A percentile compares a stretch with the other conserved stretches of the same genome.
These are phyloP conservation scores for Rhexocercosporidium sp. DNA, from an alignment of 2,329 filamentous ascomycete genomes.

Conservation along the genomic window DNA sequence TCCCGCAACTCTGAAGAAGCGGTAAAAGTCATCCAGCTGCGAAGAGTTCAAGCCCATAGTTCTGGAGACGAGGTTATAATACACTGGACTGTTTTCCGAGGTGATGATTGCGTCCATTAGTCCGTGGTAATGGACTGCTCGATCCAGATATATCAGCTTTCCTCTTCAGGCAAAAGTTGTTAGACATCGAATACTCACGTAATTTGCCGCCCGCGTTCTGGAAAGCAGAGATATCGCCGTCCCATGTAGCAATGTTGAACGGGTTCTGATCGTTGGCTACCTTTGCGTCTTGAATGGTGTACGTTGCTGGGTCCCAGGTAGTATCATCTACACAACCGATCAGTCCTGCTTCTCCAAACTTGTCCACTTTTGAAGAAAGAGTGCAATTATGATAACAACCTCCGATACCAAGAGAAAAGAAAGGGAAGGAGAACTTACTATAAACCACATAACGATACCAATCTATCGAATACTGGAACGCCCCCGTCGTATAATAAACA, in stretches of 20 bases:
- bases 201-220: slow-evolving; percentile 34
- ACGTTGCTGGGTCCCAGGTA: slow-evolving; percentile 46
- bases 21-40: slow-evolving; percentile 52
- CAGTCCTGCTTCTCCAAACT: background rate
- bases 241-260: slow-evolving; percentile 32
- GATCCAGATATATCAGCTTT: slow-evolving; percentile 12
- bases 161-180: background rate
- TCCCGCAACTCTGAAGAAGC: slow-evolving; percentile 57
- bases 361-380: background rate
- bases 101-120: slow-evolving; percentile 43
- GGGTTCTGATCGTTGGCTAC: slow-evolving; percentile 31
- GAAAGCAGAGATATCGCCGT: slow-evolving; percentile 34
- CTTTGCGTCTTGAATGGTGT: slow-evolving; percentile 45
- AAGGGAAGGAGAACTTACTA: slow-evolving; percentile 8
- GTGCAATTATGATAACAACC: background rate
- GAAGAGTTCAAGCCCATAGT: slow-evolving; percentile 46
- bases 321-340: slow-evolving; percentile 25
- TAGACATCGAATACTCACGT: slow-evolving; percentile 9
- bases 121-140: slow-evolving; percentile 32
- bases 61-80: slow-evolving; percentile 46
- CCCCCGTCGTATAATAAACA: slow-evolving; percentile 13
- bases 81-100: slow-evolving; percentile 50
- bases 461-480: slow-evolving; percentile 21
- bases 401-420: too few relatives aligned
- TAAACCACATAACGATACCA: slow-evolving; percentile 25